Conservation (phyloP, 2,329 filamentous ascomycete genomes). For the Neofusicoccum cordaticola region DNA sequence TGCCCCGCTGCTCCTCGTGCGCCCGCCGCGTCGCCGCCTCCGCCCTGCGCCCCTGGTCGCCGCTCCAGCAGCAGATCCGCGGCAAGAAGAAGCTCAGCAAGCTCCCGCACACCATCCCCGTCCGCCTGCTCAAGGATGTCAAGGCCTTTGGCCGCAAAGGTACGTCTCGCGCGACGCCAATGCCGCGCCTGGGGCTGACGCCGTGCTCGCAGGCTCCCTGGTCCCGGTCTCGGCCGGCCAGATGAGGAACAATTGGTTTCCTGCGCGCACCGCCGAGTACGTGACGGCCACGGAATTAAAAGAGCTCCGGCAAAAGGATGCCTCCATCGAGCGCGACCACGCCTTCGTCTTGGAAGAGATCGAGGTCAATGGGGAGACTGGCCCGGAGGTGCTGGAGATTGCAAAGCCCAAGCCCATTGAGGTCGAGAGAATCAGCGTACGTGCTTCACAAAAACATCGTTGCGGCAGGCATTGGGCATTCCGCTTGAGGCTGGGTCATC, state of each 20-base stretch:
- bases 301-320: conserved; percentile 44
- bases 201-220: conserved; percentile 44
- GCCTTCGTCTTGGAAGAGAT: conserved; percentile 31
- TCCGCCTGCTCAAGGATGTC: conserved; percentile 52
- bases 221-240: conserved; percentile 51
- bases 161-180: conserved; percentile 21
- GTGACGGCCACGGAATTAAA: conserved; percentile 46
- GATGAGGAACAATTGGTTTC: conserved; percentile 58
- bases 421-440: conserved; percentile 40
- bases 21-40: conserved; percentile 33
- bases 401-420: conserved; percentile 37
- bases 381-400: conserved; percentile 25
- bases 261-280: conserved; percentile 52
- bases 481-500: too few relatives aligned
- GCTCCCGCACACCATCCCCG: conserved; percentile 38
- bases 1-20: conserved; percentile 40
- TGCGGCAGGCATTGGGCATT: too few relatives aligned
- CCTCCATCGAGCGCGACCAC: conserved; percentile 46
- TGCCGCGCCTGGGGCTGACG: not conserved
- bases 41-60: conserved; percentile 25
- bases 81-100: conserved; percentile 40
- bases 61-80: conserved; percentile 38
- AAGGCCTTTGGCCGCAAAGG: conserved; percentile 48
- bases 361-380: conserved; percentile 6
- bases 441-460: conserved; percentile 14